Evolutionary conservation across 257 asterid species (phyloP), one percentile per base, ranked within the genome.

Genomic region (Echites panduratus): DNA sequence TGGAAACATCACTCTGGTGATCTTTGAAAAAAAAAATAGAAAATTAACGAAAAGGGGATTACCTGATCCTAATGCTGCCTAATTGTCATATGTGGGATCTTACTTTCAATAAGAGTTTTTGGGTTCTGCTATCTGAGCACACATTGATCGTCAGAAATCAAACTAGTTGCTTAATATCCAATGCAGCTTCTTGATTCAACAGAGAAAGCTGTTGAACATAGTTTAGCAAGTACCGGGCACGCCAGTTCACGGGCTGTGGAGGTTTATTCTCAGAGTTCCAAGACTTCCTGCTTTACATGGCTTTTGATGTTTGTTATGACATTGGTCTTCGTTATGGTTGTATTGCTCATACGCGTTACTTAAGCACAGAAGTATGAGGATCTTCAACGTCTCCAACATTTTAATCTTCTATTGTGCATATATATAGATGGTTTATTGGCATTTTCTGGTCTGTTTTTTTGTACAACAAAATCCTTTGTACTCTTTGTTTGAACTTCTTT

Each of bases 151-250:
- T 43, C 41, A n/a, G 38, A 17, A 45, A 67, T 22, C 9, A 35
- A 13, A 66, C 40, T 4, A 32, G 65, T 57, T 68, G 73, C 26
- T 32, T 22, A 47, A 65, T 67, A 14, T 57, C 27, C 62, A 63
- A 49, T 84, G 75, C 80, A 95, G 97, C 88, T 89, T 78, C 90
- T 94, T 0, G 97, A 89, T 81, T 94, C 97, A 29, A 94, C 97
- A 4, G 93, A 89, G 84, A 87, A 87, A 77, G 96, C 97, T 0
- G 88, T 94, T 26, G 99, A 94, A 76, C 91, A 87, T 78, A 91
- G 96, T 84, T 77, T 94, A 84, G 99, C 93, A 4, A 88, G 90
- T 80, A 94, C 97, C 0, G 92, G 93, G 63, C 95, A 84, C 26
- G 97, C 93, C 58, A 92, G 70, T 75, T 54, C 82, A 10, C 85